These are phyloP conservation scores for Nemania bipapillata DNA, from an alignment of 2,329 filamentous ascomycete species.

Conservation along the genomic window DNA sequence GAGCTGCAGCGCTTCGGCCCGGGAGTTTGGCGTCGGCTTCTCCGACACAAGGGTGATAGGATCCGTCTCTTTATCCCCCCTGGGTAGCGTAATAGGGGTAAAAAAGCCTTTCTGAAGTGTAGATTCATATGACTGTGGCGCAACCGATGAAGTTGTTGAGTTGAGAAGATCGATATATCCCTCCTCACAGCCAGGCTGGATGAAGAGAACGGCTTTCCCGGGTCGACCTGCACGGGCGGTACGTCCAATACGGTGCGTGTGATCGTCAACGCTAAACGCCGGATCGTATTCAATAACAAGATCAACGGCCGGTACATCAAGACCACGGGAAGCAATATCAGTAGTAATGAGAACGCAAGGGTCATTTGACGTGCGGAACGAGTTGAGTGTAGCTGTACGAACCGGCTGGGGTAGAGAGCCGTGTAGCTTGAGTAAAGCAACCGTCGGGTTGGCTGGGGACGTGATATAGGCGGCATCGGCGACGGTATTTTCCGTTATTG, in stretches of 20 bases:
- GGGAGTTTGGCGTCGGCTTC: slow-evolving; percentile 58
- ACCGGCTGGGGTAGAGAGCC: slow-evolving; percentile 89
- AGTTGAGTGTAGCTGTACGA: slow-evolving; percentile 83
- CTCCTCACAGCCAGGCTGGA: slow-evolving; percentile 90
- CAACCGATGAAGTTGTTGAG: slow-evolving; percentile 58
- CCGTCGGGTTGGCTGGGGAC: slow-evolving; percentile 74
- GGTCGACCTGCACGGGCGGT: slow-evolving; percentile 92
- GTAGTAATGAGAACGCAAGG: slow-evolving; percentile 90
- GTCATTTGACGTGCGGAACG: slow-evolving; percentile 78
- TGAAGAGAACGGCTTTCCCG: slow-evolving; percentile 87
- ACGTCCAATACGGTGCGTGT: slow-evolving; percentile 92
- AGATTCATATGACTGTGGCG: slow-evolving; percentile 63
- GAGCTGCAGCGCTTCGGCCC: slow-evolving; percentile 68
- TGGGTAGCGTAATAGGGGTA: slow-evolving; percentile 69
- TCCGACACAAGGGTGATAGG: slow-evolving; percentile 61
- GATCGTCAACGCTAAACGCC: slow-evolving; percentile 90
- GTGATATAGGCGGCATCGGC: slow-evolving; percentile 77
- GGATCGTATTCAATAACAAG: slow-evolving; percentile 96
- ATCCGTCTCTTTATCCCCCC: slow-evolving; percentile 67
- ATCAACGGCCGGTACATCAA: slow-evolving; percentile 95
- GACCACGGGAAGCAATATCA: slow-evolving; percentile 92
- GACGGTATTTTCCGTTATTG: slow-evolving; percentile 68
- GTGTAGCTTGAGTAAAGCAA: slow-evolving; percentile 87
- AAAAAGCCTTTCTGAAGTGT: slow-evolving; percentile 74
- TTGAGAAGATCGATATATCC: slow-evolving; percentile 82